These are phyloP conservation scores for Cladosporium sp. DNA, from an alignment of 2,329 filamentous ascomycete species.

Conservation along the genomic window DNA sequence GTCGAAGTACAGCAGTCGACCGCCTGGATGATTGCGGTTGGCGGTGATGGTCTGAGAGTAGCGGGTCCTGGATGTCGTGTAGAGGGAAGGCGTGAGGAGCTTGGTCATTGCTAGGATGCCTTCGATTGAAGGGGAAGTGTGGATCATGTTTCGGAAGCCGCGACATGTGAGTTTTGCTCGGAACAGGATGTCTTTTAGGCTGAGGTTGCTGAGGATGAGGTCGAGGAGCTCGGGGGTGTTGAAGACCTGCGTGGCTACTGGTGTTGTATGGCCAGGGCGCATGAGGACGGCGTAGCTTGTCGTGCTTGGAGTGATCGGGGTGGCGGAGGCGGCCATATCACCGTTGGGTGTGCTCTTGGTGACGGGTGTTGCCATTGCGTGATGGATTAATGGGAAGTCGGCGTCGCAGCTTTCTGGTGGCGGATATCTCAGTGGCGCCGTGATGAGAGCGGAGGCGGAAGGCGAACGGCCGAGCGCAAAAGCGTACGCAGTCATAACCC, in stretches of 20 bases:
- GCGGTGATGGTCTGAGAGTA: neutral
- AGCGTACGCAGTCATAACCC: too few species aligned
- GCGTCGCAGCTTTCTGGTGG: neutral
- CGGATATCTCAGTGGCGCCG: neutral
- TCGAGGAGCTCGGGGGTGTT: slow-evolving; percentile 1
- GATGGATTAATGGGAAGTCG: neutral
- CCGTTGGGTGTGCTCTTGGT: neutral
- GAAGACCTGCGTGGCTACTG: neutral
- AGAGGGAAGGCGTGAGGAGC: neutral
- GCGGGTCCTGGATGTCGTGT: neutral
- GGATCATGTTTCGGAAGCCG: neutral
- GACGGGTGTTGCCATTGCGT: neutral
- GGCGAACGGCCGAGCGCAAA: neutral
- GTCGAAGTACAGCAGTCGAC: neutral
- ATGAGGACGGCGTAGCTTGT: neutral
- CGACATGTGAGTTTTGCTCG: neutral
- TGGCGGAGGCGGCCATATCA: neutral
- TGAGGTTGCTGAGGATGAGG: neutral
- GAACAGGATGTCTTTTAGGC: neutral
- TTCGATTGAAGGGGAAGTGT: neutral
- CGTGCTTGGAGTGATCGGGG: neutral
- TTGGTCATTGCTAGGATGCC: neutral
- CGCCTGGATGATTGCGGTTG: neutral
- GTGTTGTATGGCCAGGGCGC: neutral
- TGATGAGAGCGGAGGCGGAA: neutral